Evolutionary conservation across 352 stramenopile species (phyloP), one percentile per base, ranked within the genome.

Genomic region (Globisporangium irregulare): DNA sequence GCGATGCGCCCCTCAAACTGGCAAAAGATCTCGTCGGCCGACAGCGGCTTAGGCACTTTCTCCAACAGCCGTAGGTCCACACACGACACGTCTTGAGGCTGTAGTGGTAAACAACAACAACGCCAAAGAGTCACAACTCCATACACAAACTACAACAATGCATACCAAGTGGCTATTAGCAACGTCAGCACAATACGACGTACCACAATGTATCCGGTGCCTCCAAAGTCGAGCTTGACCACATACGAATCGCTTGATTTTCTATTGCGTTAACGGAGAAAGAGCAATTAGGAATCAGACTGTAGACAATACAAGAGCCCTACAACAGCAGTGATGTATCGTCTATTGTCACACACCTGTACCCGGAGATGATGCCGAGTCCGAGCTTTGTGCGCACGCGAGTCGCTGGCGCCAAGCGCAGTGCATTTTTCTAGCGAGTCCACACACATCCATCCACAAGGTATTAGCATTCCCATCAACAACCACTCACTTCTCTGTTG

Each of bases 1-100:
- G 79, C 82, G 65, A 94, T 81, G 22, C 82, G 77, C 20, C 85
- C 84, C 43, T 93, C 74, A 48, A 93, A 92, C 61, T 93, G 75
- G 10, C 77, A 50, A 36, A 79, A 86, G 38, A 94, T 92, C 46
- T 75, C 73, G 25, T 91, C 83, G 0, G 80, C 77, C 32, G 76
- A 89, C 22, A 93, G 69, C 34, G 87, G 87, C 48, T 88, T 89
- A 34, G 87, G 85, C 25, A 95, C 74, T 36, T 84, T 87, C 1
- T 73, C 67, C 1, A 95, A 73, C 20, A 95, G 69, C 1, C 82
- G 80, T 24, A 95, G 65, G 57, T 95, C 87, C 22, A 95, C 76
- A 15, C 81, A 87, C 1, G 69, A 66, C 57, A 92, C 81, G 29
- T 91, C 73, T 20, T 75, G 71, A 2, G 68, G 59, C 75, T 87